Base-by-base conservation (phyloP, 23 red algal genomes). In the Pyropia haitanensis region DNA sequence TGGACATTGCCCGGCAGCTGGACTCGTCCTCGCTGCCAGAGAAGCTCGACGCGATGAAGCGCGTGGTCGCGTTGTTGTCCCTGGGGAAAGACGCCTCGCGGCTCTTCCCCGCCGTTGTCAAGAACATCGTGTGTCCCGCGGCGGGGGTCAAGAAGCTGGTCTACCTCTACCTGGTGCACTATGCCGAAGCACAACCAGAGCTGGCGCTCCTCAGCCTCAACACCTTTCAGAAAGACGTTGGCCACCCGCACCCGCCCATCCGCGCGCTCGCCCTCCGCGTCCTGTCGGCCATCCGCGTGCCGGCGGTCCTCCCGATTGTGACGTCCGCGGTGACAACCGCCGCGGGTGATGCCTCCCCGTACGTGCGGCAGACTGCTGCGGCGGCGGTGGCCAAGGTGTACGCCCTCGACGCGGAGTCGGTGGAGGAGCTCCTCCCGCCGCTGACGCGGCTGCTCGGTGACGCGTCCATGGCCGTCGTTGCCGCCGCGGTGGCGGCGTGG, bases 131-230 rank as follows among this genome's bases (percentile, higher is more conserved):
- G 56, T 67, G 80, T 1, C 72, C 61, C 13, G 71, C 90, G 48
- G 18, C 87, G 19, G 81, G 82, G 70, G 69, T 90, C 74, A 97
- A 97, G 58, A 97, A 97, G 70, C 72, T 97, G 53, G 79, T 90
- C 44, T 97, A 97, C 72, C 61, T 97, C 60, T 97, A 97, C 60
- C 65, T 97, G 53, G 83, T 86, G 26, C 76, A 87, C 51, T 97
- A 97, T 65, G 83, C 93, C 2, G 75, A 85, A 22, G 62, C 70
- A 3, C 82, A 97, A 18, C 73, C 84, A 21, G 84, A 90, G 25
- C 74, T 97, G 54, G 77, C 85, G 10, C 90, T 97, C 73, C 72
- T 97, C 33, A 82, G 82, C 59, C 72, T 97, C 4, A 97, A 97
- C 75, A 90, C 79, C 1, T 97, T 97, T 66, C 82, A 91, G 59